Evolutionary conservation across 1,139 yeast genomes (phyloP).

Genomic region (Geotrichum klebahnii): DNA sequence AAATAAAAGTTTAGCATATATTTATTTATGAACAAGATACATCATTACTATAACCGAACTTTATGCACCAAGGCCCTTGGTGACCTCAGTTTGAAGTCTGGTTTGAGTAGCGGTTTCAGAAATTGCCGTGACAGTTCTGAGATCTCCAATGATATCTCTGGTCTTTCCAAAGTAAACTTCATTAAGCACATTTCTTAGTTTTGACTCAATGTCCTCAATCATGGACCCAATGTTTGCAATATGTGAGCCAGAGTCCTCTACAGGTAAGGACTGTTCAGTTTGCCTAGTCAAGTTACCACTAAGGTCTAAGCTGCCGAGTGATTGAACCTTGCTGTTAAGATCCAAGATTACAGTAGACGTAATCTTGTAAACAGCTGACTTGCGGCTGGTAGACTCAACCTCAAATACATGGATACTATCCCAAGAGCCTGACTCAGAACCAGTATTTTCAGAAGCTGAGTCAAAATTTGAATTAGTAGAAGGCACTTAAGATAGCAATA

Average conservation of each 20-base stretch:
- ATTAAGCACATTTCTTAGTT: conserved; percentile 79
- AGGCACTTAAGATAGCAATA: background rate
- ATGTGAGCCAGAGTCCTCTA: conserved; percentile 56
- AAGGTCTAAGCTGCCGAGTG: conserved; percentile 48
- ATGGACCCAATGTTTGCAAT: conserved; percentile 79
- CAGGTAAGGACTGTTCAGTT: conserved; percentile 49
- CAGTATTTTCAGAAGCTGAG: conserved; percentile 6
- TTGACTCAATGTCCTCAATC: conserved; percentile 84
- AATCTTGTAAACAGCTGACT: conserved; percentile 60
- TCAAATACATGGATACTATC: conserved; percentile 92
- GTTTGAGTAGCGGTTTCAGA: conserved; percentile 35
- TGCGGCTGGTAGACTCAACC: conserved; percentile 49
- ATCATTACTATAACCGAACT: background rate
- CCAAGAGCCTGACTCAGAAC: conserved; percentile 60
- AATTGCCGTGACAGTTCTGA: conserved; percentile 46
- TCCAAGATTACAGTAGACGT: conserved; percentile 88
- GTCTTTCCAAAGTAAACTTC: conserved; percentile 95
- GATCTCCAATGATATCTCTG: conserved; percentile 73
- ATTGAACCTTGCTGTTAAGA: conserved; percentile 42
- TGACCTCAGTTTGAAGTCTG: conserved; percentile 34
- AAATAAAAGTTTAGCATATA: background rate
- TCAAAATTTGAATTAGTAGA: background rate
- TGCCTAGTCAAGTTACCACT: conserved; percentile 83
- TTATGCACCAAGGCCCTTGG: conserved; percentile 30
- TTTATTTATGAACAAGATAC: background rate